These are phyloP conservation scores for Setaria viridis DNA, from an alignment of 202 grass and related monocot genomes.

Conservation along the genomic window DNA sequence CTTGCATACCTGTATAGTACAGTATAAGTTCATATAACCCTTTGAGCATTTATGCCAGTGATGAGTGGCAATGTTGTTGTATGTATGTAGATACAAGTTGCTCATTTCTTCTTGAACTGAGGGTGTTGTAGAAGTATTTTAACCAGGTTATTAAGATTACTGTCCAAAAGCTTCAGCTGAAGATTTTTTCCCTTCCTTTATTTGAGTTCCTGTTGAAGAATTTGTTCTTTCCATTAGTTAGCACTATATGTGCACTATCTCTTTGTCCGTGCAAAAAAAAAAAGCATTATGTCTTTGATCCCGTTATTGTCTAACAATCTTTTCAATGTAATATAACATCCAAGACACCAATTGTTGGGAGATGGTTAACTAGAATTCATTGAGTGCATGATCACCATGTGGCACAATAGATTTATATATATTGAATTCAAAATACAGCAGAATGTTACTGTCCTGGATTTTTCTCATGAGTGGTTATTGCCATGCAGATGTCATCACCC, in stretches of 20 bases:
- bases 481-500: slow-evolving; percentile 79
- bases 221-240: neutral
- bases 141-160: neutral
- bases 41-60: neutral
- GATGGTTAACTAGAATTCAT: slow-evolving; percentile 5
- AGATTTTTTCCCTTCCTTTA: neutral
- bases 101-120: neutral
- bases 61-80: neutral
- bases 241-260: neutral
- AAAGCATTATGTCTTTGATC: neutral
- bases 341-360: neutral
- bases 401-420: neutral
- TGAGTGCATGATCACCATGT: neutral
- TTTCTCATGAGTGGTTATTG: slow-evolving; percentile 40
- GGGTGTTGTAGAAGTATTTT: neutral
- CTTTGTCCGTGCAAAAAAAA: neutral
- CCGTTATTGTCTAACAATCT: neutral
- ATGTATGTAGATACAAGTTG: neutral
- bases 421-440: neutral
- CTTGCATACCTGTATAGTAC: neutral
- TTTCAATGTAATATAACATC: neutral
- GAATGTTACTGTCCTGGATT: slow-evolving; percentile 19
- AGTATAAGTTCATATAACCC: neutral
- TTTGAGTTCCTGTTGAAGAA: neutral
- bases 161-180: no score